Conservation (phyloP, 2,329 filamentous ascomycete species). For the Stagonosporopsis rhizophila region DNA sequence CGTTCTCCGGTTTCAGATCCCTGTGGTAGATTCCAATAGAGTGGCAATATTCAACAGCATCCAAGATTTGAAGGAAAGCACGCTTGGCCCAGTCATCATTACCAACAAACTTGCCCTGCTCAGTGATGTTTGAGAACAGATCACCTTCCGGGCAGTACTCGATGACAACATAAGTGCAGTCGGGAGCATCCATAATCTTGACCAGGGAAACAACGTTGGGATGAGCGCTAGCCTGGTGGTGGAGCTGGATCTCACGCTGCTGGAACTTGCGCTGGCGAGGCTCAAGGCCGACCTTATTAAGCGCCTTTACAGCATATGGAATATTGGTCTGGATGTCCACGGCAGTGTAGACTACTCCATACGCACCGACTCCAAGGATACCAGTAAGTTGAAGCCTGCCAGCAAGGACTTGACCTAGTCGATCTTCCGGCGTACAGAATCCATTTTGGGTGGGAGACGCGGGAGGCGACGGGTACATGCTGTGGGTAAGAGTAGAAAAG, state of each 20-base stretch:
- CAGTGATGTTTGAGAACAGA: conserved; percentile 96
- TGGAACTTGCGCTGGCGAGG: conserved; percentile 87
- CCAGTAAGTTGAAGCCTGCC: conserved; percentile 82
- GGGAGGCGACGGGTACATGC: conserved; percentile 60
- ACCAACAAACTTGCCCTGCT: conserved; percentile 89
- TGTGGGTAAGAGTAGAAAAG: conserved; percentile 34
- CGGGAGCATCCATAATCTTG: conserved; percentile 88
- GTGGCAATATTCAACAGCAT: conserved; percentile 96
- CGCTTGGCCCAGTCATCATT: conserved; percentile 87
- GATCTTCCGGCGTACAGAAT: conserved; percentile 72
- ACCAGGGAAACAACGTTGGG: conserved; percentile 92
- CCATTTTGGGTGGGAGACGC: conserved; percentile 56
- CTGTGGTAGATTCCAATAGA: conserved; percentile 92
- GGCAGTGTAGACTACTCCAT: conserved; percentile 94
- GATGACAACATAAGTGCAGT: conserved; percentile 95
- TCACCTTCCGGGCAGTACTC: conserved; percentile 98
- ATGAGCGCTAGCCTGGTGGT: conserved; percentile 87
- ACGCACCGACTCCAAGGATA: conserved; percentile 91
- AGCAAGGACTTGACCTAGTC: conserved; percentile 83
- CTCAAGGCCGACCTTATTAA: conserved; percentile 94
- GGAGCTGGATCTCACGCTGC: conserved; percentile 88
- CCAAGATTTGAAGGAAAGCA: conserved; percentile 92
- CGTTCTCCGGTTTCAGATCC: conserved; percentile 98
- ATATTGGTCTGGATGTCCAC: conserved; percentile 81
- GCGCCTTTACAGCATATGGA: conserved; percentile 93